Evolutionary conservation across 2,329 filamentous ascomycete species (phyloP).

Genomic region (Elsinoe ampelina): DNA sequence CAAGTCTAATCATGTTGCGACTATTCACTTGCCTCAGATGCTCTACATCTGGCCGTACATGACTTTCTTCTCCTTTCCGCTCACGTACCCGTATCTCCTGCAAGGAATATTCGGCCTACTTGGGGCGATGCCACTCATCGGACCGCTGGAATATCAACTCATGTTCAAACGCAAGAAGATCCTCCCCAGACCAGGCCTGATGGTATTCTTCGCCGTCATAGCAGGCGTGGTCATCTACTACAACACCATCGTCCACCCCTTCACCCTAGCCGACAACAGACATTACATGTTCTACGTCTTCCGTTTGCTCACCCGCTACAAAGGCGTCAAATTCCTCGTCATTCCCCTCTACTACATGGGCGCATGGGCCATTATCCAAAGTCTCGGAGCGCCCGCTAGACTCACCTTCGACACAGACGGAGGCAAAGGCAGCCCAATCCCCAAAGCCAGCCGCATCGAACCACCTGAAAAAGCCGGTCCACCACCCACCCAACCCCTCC

Average conservation of each 20-base stretch:
- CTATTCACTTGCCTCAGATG: slow-evolving; percentile 82
- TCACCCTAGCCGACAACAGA: slow-evolving; percentile 89
- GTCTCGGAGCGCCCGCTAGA: slow-evolving; percentile 42
- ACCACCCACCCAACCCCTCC: neutral
- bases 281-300: slow-evolving; percentile 98
- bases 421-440: slow-evolving; percentile 10
- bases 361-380: slow-evolving; percentile 58
- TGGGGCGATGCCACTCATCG: slow-evolving; percentile 19
- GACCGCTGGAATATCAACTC: slow-evolving; percentile 24
- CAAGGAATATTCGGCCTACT: slow-evolving; percentile 21
- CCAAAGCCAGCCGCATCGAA: slow-evolving; percentile 5
- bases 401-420: slow-evolving; percentile 14
- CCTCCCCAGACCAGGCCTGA: slow-evolving; percentile 32
- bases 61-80: slow-evolving; percentile 76
- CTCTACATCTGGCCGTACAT: slow-evolving; percentile 92
- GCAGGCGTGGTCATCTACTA: slow-evolving; percentile 52
- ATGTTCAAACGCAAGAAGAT: slow-evolving; percentile 27
- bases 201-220: slow-evolving; percentile 29
- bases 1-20: slow-evolving; percentile 87
- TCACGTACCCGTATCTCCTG: slow-evolving; percentile 52
- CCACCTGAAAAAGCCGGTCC: neutral
- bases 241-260: slow-evolving; percentile 93
- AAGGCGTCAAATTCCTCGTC: slow-evolving; percentile 55
- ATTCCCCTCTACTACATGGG: slow-evolving; percentile 61
- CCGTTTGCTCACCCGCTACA: slow-evolving; percentile 56